These are phyloP conservation scores for Zasmidium citrigriseum DNA, from an alignment of 2,329 filamentous ascomycete species.

Conservation along the genomic window DNA sequence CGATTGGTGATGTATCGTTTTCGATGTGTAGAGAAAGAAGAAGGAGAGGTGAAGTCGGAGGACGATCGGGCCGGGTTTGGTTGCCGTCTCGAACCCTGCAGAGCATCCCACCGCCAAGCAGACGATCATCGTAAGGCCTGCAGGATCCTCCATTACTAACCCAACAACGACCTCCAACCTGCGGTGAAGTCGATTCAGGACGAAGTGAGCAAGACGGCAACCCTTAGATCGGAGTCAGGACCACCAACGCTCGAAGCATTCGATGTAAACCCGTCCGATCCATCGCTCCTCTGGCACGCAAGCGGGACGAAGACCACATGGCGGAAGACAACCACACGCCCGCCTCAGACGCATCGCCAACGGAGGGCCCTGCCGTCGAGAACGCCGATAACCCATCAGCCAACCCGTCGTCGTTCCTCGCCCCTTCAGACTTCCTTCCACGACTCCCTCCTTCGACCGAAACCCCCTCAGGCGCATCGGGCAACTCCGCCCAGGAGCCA, in stretches of 20 bases:
- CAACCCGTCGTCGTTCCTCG: conserved; percentile 17
- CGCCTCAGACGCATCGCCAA: neutral
- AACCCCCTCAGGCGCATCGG: conserved; percentile 11
- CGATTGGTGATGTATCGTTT: neutral
- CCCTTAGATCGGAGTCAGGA: no score
- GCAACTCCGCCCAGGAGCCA: conserved; percentile 2
- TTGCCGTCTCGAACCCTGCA: neutral
- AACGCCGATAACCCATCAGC: conserved; percentile 3
- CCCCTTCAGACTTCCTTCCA: conserved; percentile 27
- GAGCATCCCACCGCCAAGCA: neutral
- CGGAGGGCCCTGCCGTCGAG: neutral
- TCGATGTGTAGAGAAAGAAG: neutral
- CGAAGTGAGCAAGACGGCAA: no score
- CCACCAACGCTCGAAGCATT: neutral
- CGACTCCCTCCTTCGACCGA: conserved; percentile 25
- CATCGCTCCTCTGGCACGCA: neutral
- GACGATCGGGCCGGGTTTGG: neutral
- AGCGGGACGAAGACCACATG: neutral
- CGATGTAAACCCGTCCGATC: neutral
- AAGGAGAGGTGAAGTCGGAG: neutral
- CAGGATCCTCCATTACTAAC: neutral
- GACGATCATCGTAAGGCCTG: neutral
- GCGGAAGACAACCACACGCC: neutral
- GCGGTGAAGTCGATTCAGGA: no score
- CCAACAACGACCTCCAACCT: neutral